A percentile compares a stretch with the other conserved stretches of the same genome.
These are phyloP conservation scores for Cucurbita argyrosperma DNA, from an alignment of 306 rosid species.

Conservation along the genomic window DNA sequence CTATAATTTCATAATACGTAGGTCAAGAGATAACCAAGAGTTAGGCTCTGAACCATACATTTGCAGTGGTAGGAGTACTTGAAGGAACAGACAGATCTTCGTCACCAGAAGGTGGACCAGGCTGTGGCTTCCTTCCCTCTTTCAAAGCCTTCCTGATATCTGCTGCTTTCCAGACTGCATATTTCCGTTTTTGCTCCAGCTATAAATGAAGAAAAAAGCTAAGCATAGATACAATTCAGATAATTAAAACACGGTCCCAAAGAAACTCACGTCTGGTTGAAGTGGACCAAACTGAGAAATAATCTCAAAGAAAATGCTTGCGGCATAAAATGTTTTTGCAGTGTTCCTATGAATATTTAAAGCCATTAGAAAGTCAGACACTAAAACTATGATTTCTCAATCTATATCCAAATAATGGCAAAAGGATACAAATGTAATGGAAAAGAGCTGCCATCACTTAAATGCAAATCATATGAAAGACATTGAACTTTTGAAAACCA, in stretches of 20 bases:
- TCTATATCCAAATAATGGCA: not conserved
- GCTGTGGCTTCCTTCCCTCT: slow-evolving; percentile 80
- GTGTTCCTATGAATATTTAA: slow-evolving; percentile 48
- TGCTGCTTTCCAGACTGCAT: slow-evolving; percentile 98
- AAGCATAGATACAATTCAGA: not conserved
- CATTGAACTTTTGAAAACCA: not conserved
- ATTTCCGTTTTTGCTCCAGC: slow-evolving; percentile 98
- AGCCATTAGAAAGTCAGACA: not conserved
- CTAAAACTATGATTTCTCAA: not conserved
- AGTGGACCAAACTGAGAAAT: slow-evolving; percentile 70
- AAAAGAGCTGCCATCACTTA: not conserved
- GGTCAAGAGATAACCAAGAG: not conserved
- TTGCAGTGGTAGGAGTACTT: slow-evolving; percentile 27
- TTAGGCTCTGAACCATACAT: slow-evolving; percentile 38
- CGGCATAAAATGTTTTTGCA: slow-evolving; percentile 98
- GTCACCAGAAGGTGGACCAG: slow-evolving; percentile 87
- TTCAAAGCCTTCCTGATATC: slow-evolving; percentile 96
- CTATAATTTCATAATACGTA: not conserved
- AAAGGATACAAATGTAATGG: not conserved
- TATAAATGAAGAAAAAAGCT: slow-evolving; percentile 23
- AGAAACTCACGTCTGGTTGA: slow-evolving; percentile 79
- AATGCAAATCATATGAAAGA: not conserved
- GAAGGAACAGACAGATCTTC: slow-evolving; percentile 62
- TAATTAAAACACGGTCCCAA: not conserved
- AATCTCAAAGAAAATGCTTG: slow-evolving; percentile 96